Conservation (phyloP, 768 basidiomycete genomes). For the Lactarius evosmus region DNA sequence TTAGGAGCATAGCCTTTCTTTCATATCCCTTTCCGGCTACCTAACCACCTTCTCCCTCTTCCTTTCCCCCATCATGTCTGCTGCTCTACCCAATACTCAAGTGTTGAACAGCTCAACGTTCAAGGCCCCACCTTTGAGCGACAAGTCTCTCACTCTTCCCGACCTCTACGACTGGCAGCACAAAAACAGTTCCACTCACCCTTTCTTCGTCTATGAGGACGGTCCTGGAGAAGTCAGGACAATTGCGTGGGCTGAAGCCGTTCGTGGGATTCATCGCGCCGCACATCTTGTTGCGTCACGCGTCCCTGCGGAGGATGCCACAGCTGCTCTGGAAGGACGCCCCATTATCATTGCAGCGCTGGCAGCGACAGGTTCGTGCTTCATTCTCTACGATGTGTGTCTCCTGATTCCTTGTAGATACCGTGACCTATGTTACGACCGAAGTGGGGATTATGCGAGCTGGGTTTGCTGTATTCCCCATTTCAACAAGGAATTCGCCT, state of each 20-base stretch:
- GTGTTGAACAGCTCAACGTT: slow-evolving; percentile 27
- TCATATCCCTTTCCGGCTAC: slow-evolving; percentile 2
- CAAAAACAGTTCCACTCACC: slow-evolving; percentile 28
- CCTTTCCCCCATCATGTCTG: slow-evolving; percentile 14
- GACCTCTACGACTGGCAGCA: slow-evolving; percentile 34
- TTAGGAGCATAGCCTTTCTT: neutral
- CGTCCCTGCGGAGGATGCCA: slow-evolving; percentile 7
- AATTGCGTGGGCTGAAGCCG: slow-evolving; percentile 27
- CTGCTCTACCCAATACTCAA: slow-evolving; percentile 28
- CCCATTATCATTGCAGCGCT: slow-evolving; percentile 28
- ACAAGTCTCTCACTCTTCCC: slow-evolving; percentile 28
- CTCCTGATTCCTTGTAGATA: slow-evolving; percentile 22
- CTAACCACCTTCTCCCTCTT: neutral
- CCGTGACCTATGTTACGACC: slow-evolving; percentile 29
- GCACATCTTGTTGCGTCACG: slow-evolving; percentile 21
- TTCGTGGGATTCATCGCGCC: slow-evolving; percentile 27
- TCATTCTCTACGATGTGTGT: neutral
- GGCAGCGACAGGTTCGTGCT: slow-evolving; percentile 27
- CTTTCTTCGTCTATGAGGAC: slow-evolving; percentile 27
- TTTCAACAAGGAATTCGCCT: slow-evolving; percentile 43
- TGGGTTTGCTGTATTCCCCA: slow-evolving; percentile 40
- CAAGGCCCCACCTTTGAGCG: slow-evolving; percentile 30
- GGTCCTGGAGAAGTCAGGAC: slow-evolving; percentile 19
- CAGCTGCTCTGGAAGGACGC: slow-evolving; percentile 17
- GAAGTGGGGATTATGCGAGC: slow-evolving; percentile 40